These are phyloP conservation scores for Hypericum androsaemum DNA, from an alignment of 345 rosid genomes.

Conservation along the genomic window DNA sequence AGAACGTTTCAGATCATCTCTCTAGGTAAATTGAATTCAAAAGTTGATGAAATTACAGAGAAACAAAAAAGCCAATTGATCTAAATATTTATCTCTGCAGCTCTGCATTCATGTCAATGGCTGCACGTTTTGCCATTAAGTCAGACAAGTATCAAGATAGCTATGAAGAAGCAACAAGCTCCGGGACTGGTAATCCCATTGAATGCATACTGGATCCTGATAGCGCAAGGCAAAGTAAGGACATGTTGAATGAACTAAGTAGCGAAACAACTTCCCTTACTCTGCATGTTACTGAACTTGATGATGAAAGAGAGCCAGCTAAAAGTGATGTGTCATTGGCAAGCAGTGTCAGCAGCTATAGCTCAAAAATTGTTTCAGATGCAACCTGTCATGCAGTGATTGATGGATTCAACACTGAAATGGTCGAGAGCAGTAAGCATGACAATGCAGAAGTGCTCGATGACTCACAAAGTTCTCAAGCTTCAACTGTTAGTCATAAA, in stretches of 20 bases:
- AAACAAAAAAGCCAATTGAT: constrained; percentile 13
- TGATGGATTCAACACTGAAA: constrained; percentile 27
- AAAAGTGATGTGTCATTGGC: constrained; percentile 35
- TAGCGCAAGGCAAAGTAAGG: constrained; percentile 32
- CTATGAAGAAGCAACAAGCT: constrained; percentile 31
- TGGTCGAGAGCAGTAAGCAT: constrained; percentile 7
- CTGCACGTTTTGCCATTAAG: constrained; percentile 23
- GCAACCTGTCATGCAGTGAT: constrained; percentile 15
- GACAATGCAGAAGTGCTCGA: too few species aligned
- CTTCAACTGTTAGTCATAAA: constrained; percentile 34
- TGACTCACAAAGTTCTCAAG: constrained; percentile 29
- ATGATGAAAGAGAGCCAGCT: constrained; percentile 42
- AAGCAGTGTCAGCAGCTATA: constrained; percentile 26
- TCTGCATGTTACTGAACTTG: constrained; percentile 20
- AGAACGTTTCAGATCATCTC: constrained; percentile 28
- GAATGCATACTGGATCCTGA: constrained; percentile 39
- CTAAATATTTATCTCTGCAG: constrained; percentile 13
- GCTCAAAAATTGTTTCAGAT: constrained; percentile 26
- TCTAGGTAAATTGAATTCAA: constrained; percentile 24
- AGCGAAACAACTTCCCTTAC: constrained; percentile 40
- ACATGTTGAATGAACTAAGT: constrained; percentile 26
- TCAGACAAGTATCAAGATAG: constrained; percentile 16
- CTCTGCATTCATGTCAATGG: constrained; percentile 26
- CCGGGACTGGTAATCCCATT: constrained; percentile 27
- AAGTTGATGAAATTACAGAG: not conserved